Evolutionary conservation across 257 asterid species (phyloP).

Genomic region (Solanum chmielewskii): DNA sequence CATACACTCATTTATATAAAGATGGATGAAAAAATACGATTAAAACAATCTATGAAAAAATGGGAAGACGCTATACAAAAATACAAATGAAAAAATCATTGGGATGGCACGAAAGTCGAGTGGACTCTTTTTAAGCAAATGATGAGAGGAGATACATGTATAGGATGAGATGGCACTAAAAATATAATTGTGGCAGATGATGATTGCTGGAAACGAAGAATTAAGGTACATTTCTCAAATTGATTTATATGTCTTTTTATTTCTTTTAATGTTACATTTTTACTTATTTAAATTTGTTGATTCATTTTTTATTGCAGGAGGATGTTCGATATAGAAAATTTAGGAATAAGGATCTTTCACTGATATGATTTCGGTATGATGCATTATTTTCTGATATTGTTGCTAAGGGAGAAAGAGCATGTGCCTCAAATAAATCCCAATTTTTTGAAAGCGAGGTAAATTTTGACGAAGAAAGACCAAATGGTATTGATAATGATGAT

Average conservation of each 20-base stretch:
- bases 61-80: neutral
- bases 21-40: neutral
- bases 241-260: neutral
- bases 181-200: neutral
- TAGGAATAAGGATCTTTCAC: neutral
- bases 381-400: neutral
- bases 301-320: too few species aligned
- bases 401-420: neutral
- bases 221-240: neutral
- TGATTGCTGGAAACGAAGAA: neutral
- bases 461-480: neutral
- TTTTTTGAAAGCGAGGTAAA: neutral
- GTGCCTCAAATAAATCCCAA: neutral
- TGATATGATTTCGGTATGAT: too few species aligned
- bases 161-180: neutral
- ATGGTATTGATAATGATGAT: neutral
- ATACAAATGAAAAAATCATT: neutral
- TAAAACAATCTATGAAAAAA: neutral
- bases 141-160: neutral
- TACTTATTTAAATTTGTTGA: too few species aligned
- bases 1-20: neutral
- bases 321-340: too few species aligned
- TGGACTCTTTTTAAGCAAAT: neutral
- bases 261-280: neutral
- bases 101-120: neutral